Conservation (phyloP, 176 grass and related monocot species). For the Oryza officinalis region DNA sequence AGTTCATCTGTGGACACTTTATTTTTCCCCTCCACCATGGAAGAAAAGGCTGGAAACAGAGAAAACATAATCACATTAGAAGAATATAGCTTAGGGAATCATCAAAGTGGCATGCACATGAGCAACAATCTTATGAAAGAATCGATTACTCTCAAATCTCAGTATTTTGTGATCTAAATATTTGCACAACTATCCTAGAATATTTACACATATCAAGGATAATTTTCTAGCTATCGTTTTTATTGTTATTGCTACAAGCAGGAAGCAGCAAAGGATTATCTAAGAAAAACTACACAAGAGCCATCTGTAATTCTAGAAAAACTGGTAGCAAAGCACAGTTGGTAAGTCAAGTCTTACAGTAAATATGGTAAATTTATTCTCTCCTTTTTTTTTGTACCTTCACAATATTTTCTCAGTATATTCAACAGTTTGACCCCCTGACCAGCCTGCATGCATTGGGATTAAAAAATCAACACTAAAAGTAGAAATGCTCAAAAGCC, state of each 20-base stretch:
- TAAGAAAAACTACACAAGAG: neutral
- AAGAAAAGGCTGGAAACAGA: conserved; percentile 81
- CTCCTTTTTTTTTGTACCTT: conserved; percentile 58
- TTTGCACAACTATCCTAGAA: conserved; percentile 2
- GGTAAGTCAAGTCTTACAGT: neutral
- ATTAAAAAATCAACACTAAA: conserved; percentile 1
- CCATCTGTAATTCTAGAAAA: neutral
- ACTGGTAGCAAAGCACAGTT: neutral
- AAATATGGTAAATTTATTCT: conserved; percentile 4
- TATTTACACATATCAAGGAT: conserved; percentile 7
- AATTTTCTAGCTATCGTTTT: neutral
- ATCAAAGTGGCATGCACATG: neutral
- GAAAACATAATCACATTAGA: conserved; percentile 35
- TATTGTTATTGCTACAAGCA: neutral
- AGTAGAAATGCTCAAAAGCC: neutral
- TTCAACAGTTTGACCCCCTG: conserved; percentile 86
- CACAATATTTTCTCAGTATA: conserved; percentile 94
- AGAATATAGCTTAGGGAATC: conserved; percentile 20
- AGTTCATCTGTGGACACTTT: conserved; percentile 85
- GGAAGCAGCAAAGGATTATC: neutral
- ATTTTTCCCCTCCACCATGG: conserved; percentile 88
- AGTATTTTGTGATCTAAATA: neutral
- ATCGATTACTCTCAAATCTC: conserved; percentile 15
- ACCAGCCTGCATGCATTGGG: conserved; percentile 56
- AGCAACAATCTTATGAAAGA: neutral